phyloP scores from a whole-genome alignment of 129 eudicot species.

The Flaveria bidentis region DNA sequence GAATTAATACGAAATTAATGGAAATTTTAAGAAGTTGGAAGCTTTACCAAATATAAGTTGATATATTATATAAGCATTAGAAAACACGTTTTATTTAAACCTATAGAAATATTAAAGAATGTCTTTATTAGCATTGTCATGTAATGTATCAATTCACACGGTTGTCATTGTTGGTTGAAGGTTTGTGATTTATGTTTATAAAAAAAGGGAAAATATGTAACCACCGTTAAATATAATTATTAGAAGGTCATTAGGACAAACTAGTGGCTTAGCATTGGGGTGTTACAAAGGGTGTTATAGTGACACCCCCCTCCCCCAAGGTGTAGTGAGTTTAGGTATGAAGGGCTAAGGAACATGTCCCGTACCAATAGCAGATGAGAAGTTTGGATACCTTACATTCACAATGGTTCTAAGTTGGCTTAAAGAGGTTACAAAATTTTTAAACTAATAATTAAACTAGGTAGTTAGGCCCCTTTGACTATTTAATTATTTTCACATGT shows the following conservation, averaged over 20 bases:
- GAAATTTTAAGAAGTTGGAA: too few relatives aligned
- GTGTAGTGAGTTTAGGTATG: background rate
- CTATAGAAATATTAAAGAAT: background rate
- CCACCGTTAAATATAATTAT: background rate
- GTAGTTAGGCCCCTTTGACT: background rate
- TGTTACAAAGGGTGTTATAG: background rate
- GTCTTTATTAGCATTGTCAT: background rate
- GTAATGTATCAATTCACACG: too few relatives aligned
- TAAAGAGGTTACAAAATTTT: background rate
- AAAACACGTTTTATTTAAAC: background rate
- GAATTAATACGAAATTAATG: slow-evolving; percentile 18
- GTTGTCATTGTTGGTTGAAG: background rate
- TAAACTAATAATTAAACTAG: background rate
- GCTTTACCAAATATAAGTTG: too few relatives aligned
- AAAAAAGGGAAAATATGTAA: background rate
- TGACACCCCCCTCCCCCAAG: background rate
- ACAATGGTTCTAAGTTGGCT: too few relatives aligned
- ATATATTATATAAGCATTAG: background rate
- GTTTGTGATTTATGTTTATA: background rate
- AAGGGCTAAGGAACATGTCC: background rate
- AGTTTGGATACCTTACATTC: too few relatives aligned
- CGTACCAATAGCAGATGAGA: background rate
- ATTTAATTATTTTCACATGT: background rate
- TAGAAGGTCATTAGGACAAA: background rate
- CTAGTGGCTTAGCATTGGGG: background rate